Evolutionary conservation across 202 grass and related monocot genomes (phyloP).

Genomic region (Schoenoplectus tabernaemontani): DNA sequence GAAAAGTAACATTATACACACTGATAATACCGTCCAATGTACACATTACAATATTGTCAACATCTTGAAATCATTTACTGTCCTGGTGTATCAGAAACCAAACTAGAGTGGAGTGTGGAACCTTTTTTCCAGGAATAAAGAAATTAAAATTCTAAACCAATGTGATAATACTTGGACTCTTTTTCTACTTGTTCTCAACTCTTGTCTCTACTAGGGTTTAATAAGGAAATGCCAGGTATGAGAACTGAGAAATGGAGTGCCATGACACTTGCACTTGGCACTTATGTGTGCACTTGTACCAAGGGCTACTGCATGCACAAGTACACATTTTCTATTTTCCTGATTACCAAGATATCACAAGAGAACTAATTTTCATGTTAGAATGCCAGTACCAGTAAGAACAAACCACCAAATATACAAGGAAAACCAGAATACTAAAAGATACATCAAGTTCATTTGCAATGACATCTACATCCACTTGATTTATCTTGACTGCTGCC

Average conservation of each 20-base stretch:
- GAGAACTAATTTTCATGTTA: neutral
- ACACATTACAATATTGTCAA: neutral
- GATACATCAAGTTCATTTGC: slow-evolving; percentile 81
- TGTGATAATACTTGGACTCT: neutral
- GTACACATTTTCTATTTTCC: neutral
- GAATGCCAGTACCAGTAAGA: neutral
- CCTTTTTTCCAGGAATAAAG: neutral
- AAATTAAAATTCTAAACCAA: neutral
- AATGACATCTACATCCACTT: slow-evolving; percentile 84
- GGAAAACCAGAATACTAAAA: neutral
- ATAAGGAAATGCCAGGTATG: neutral
- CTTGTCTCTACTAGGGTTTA: neutral
- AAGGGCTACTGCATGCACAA: too few species aligned
- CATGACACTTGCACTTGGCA: neutral
- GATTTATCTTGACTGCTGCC: slow-evolving; percentile 84
- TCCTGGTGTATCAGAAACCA: neutral
- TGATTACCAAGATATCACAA: neutral
- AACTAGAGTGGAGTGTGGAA: neutral
- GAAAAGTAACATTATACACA: neutral
- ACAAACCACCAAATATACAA: neutral
- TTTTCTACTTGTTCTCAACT: neutral
- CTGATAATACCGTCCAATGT: neutral
- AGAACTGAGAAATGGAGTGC: neutral
- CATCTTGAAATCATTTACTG: neutral
- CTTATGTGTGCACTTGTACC: too few species aligned